Conservation (phyloP, 768 basidiomycete genomes). For the Dendrothele bispora region DNA sequence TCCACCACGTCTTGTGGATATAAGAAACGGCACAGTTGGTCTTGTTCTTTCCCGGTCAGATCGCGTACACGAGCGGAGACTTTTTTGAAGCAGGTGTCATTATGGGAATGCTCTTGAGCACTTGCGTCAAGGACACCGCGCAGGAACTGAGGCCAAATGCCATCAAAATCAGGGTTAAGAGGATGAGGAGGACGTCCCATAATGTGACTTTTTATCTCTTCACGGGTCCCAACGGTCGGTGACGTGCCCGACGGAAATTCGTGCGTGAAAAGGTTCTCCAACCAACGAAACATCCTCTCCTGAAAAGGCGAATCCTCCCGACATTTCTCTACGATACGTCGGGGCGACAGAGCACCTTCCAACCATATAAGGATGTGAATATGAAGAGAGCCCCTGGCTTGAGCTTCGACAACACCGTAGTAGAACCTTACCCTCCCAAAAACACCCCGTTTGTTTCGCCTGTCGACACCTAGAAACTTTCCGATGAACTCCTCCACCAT, state of each 20-base stretch:
- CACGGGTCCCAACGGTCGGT: too few species aligned
- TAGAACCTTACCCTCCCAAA: slow-evolving; percentile 25
- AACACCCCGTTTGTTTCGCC: slow-evolving; percentile 18
- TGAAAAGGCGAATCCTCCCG: too few species aligned
- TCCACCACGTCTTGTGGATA: not conserved
- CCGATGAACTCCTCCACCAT: slow-evolving; percentile 22
- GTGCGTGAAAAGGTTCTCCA: too few species aligned
- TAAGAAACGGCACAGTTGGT: slow-evolving; percentile 8
- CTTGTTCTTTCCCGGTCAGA: slow-evolving; percentile 4
- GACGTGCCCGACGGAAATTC: too few species aligned
- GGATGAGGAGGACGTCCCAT: too few species aligned
- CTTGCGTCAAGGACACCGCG: not conserved
- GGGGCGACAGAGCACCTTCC: too few species aligned
- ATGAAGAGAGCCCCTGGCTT: slow-evolving; percentile 30
- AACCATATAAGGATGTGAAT: too few species aligned
- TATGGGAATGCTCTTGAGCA: slow-evolving; percentile 4
- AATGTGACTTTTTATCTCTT: too few species aligned
- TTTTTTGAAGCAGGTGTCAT: slow-evolving; percentile 11
- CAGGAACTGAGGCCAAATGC: not conserved
- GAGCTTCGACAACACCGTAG: slow-evolving; percentile 27
- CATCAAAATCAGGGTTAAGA: too few species aligned
- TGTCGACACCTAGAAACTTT: slow-evolving; percentile 20
- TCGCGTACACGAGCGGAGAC: not conserved
- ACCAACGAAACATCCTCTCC: too few species aligned
- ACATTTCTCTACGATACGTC: too few species aligned